A percentile compares a stretch with the other conserved stretches of the same genome.
These are phyloP conservation scores for Lactarius trivialis DNA, from an alignment of 768 basidiomycete genomes.

Conservation along the genomic window DNA sequence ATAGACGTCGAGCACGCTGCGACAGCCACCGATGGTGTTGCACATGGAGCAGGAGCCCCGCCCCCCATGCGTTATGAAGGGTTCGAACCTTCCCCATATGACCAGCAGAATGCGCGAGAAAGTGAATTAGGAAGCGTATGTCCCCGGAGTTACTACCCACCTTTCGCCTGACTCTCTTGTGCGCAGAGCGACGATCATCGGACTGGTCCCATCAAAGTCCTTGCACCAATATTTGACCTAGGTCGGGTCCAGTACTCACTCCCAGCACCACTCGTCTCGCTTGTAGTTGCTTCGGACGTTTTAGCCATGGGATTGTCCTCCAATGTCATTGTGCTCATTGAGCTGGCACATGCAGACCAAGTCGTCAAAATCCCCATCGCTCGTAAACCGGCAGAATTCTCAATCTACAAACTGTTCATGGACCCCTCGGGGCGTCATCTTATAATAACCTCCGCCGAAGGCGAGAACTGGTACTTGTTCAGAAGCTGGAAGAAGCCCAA, in stretches of 20 bases:
- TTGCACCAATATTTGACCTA: conserved; percentile 71
- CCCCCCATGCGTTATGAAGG: conserved; percentile 78
- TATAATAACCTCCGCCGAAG: conserved; percentile 75
- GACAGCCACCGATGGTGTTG: conserved; percentile 38
- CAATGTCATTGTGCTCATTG: conserved; percentile 80
- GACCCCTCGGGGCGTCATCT: conserved; percentile 93
- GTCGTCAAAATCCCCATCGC: conserved; percentile 75
- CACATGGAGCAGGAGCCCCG: conserved; percentile 34
- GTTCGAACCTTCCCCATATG: conserved; percentile 70
- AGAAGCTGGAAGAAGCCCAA: conserved; percentile 76
- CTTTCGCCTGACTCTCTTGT: conserved; percentile 14
- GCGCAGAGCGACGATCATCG: conserved; percentile 30
- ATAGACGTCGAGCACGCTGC: conserved; percentile 84
- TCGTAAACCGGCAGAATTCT: conserved; percentile 67
- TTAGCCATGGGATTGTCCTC: conserved; percentile 78
- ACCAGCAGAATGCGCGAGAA: conserved; percentile 42
- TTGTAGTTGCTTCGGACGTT: conserved; percentile 81
- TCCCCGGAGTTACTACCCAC: conserved; percentile 2
- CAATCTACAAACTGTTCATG: conserved; percentile 77
- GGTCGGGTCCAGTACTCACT: conserved; percentile 84
- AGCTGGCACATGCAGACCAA: conserved; percentile 81
- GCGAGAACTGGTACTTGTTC: conserved; percentile 92
- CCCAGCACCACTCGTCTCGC: conserved; percentile 73
- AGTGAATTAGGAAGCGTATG: conserved; percentile 30
- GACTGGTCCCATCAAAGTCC: conserved; percentile 30